Conservation (phyloP, 148 eudicot genomes). For the Heliosperma pusillum region DNA sequence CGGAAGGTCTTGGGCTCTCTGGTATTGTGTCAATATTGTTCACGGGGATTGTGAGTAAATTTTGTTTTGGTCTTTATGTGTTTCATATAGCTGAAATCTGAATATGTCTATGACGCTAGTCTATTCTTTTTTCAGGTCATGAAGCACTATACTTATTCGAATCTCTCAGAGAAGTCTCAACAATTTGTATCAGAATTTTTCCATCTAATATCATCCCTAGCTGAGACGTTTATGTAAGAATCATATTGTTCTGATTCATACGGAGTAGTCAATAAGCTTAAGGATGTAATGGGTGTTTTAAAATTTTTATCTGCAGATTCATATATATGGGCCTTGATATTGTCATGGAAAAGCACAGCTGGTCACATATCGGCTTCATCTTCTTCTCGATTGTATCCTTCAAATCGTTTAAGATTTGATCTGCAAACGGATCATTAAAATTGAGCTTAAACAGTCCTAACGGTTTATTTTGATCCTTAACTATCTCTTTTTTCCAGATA, state of each 20-base stretch:
- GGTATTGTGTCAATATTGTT: conserved; percentile 98
- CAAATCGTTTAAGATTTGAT: not conserved
- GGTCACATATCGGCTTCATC: conserved; percentile 98
- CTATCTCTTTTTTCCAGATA: conserved; percentile 52
- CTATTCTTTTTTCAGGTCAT: conserved; percentile 55
- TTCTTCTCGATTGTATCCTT: conserved; percentile 99
- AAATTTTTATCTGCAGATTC: conserved; percentile 56
- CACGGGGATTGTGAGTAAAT: conserved; percentile 90
- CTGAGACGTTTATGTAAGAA: conserved; percentile 95
- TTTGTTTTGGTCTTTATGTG: not conserved
- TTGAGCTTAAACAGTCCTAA: conserved; percentile 4
- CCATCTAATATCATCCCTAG: conserved; percentile 96
- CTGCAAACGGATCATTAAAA: conserved; percentile 12
- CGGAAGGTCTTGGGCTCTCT: conserved; percentile 99
- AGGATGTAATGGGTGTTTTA: conserved; percentile 7
- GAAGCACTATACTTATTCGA: conserved; percentile 95
- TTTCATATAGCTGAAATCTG: conserved; percentile 16
- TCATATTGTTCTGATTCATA: not conserved
- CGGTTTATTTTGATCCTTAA: conserved; percentile 44
- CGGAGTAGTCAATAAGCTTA: not conserved
- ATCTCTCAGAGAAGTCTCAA: conserved; percentile 88
- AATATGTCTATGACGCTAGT: conserved; percentile 7
- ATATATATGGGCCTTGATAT: conserved; percentile 99
- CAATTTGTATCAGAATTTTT: conserved; percentile 93
- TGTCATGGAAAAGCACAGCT: conserved; percentile 98